Base-by-base conservation (phyloP, 805 yeast genomes). In the Candida yuanshanica region DNA sequence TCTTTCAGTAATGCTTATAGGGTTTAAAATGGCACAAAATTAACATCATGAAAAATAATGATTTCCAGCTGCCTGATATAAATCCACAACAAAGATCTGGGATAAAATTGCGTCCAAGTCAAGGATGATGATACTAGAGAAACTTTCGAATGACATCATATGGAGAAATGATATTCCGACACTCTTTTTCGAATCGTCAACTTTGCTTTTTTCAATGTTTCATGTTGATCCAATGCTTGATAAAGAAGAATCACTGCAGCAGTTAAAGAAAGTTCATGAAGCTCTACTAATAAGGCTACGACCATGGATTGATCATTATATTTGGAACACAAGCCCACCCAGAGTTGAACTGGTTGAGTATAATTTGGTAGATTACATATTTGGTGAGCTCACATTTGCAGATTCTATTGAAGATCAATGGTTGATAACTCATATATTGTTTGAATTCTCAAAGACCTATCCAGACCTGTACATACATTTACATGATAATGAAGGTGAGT, bases 401-500 rank as follows among this genome's bases (percentile, higher is more conserved):
- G 72, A 69, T 24, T 54, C 62, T 12, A 42, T 61, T 17, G 62
- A 59, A 11, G 83, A 78, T 49, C 73, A 71, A 42, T 60, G 70
- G 58, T 52, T 79, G 7, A 46, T 77, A 5, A 54, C 70, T 1
- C 55, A 62, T 6, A 37, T 77, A 1, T 50, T 79, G 6, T 60
- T 57, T 43, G 55, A 64, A 4, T 61, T 74, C 39, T 61, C 72
- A 5, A 47, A 25, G 20, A 47, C 59, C 2, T 46, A 48, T 40
- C 60, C 48, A 38, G 70, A 67, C 41, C 39, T 75, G 3, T 74
- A 62, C 50, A 64, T 76, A 5, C 74, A 69, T 31, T 45, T 65
- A 2, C 62, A 65, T 44, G 86, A 79, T 50, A 66, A 70, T 2
- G 82, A 75, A 35, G 77, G 80, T 7, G 87, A 81, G 43, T 70